Evolutionary conservation across 2,329 filamentous ascomycete genomes (phyloP), one percentile per base, ranked within the genome.

Genomic region (Paraphoma sp.): DNA sequence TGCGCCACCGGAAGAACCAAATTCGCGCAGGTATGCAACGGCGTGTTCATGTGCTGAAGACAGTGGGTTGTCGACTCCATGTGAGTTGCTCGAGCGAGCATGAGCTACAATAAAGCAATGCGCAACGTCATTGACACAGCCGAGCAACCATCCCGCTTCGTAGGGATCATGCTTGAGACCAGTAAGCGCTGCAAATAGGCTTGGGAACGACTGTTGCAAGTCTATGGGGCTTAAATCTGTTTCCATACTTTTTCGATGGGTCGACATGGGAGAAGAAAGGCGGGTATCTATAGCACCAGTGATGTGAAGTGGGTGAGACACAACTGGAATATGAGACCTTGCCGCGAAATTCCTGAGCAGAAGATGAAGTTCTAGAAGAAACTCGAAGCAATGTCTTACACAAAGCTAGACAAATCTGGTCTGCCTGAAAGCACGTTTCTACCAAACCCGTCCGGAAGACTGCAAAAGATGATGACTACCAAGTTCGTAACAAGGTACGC

Each of bases 81-180:
- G 8, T 30, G 18, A 7, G 14, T 7, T 12, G 30, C 9, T 12
- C 10, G 29, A 10, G 17, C 44, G 51, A 16, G 30, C 40, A 11
- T 29, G 14, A 16, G 52, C 30, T n/a, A 12, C 16, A 30, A 54
- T 49, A 44, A 57, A 45, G 17, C 51, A 54, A 6, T 18, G 8
- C 9, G 51, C 30, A 6, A 55, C 36, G 12, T 57, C 38, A 10
- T 45, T 38, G 38, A 60, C n/a, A 44, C 46, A 54, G 12, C 54
- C 53, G 6, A 51, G 38, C 11, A 56, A 23, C 54, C 48, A 57
- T 5, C 54, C 54, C 11, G 33, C 40, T 23, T 54, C 50, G 47
- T 49, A 54, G 3, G 29, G 17, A 16, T 44, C 36, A 3, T 48
- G 29, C 12, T 41, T 16, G 30, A 53, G 38, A 12, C 9, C 14